Evolutionary conservation across 768 basidiomycete genomes (phyloP).

Genomic region (Boletus reticulatus): DNA sequence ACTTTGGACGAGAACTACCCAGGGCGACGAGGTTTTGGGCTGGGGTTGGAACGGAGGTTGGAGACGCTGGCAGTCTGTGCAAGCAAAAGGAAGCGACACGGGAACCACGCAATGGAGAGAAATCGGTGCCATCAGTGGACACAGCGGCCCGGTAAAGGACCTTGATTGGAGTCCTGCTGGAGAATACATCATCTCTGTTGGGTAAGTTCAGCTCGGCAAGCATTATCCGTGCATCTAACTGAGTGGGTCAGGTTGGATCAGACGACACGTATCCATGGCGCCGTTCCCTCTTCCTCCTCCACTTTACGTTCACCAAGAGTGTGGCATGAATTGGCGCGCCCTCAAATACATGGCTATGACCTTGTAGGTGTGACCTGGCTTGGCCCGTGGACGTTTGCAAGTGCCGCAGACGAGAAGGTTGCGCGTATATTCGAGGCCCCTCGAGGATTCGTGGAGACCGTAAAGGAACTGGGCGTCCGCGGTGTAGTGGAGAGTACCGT

Average conservation of each 20-base stretch:
- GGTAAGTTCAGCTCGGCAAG: constrained; percentile 47
- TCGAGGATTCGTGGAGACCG: constrained; percentile 64
- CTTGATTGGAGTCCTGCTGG: constrained; percentile 86
- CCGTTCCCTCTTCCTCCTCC: constrained; percentile 31
- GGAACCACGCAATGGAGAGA: constrained; percentile 65
- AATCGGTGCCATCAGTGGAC: constrained; percentile 79
- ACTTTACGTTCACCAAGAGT: constrained; percentile 18
- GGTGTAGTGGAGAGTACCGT: constrained; percentile 53
- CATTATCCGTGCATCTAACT: not conserved
- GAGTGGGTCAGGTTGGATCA: constrained; percentile 69
- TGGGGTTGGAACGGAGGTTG: constrained; percentile 96
- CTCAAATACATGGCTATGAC: constrained; percentile 97
- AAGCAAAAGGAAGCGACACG: constrained; percentile 12
- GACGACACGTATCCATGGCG: constrained; percentile 86
- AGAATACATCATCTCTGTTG: constrained; percentile 80
- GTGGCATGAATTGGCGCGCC: constrained; percentile 90
- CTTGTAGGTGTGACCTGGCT: constrained; percentile 79
- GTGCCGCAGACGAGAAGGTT: constrained; percentile 96
- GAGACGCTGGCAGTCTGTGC: constrained; percentile 72
- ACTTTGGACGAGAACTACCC: constrained; percentile 58
- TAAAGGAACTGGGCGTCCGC: constrained; percentile 51
- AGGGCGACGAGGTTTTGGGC: constrained; percentile 64
- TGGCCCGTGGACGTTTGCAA: constrained; percentile 74
- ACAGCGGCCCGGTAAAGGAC: constrained; percentile 74
- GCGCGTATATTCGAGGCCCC: constrained; percentile 92